A percentile compares a stretch with the other conserved stretches of the same genome.
Conservation (phyloP, 2,329 filamentous ascomycete species). For the Cladosporium sp. region DNA sequence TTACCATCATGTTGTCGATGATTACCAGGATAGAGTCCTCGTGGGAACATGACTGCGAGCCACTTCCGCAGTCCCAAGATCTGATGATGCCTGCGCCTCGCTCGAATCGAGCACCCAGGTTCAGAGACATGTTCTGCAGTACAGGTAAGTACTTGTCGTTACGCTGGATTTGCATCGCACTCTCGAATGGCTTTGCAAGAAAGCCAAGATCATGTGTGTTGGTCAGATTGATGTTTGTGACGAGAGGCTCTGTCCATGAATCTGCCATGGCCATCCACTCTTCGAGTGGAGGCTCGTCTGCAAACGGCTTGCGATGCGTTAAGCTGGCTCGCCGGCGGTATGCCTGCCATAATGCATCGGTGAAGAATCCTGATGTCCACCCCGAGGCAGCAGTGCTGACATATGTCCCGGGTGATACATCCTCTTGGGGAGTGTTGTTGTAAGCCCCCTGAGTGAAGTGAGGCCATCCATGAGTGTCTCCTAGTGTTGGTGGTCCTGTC, state of each 20-base stretch:
- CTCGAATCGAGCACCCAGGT: constrained; percentile 16
- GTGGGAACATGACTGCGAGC: constrained; percentile 12
- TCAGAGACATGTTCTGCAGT: constrained; percentile 15
- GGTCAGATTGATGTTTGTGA: constrained; percentile 16
- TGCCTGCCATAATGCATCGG: constrained; percentile 17
- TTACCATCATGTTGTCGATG: constrained; percentile 19
- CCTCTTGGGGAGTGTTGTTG: constrained; percentile 14
- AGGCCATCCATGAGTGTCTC: constrained; percentile 16
- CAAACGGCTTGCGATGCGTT: not conserved
- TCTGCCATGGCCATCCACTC: constrained; percentile 16
- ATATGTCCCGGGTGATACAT: constrained; percentile 13
- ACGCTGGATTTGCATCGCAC: constrained; percentile 14
- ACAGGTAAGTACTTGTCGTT: constrained; percentile 14
- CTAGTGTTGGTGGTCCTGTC: constrained; percentile 8
- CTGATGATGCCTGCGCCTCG: constrained; percentile 16
- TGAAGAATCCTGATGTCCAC: constrained; percentile 18
- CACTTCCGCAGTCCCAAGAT: constrained; percentile 17
- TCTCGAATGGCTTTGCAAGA: constrained; percentile 18
- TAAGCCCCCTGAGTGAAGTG: constrained; percentile 17
- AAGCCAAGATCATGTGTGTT: constrained; percentile 19
- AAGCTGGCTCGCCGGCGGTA: constrained; percentile 11
- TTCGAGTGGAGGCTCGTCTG: constrained; percentile 3
- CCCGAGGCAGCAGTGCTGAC: constrained; percentile 14
- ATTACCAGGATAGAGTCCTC: constrained; percentile 18
- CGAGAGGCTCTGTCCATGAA: constrained; percentile 16